These are phyloP conservation scores for Microbotryum intermedium DNA, from an alignment of 1,284 basidiomycete species.

Conservation along the genomic window DNA sequence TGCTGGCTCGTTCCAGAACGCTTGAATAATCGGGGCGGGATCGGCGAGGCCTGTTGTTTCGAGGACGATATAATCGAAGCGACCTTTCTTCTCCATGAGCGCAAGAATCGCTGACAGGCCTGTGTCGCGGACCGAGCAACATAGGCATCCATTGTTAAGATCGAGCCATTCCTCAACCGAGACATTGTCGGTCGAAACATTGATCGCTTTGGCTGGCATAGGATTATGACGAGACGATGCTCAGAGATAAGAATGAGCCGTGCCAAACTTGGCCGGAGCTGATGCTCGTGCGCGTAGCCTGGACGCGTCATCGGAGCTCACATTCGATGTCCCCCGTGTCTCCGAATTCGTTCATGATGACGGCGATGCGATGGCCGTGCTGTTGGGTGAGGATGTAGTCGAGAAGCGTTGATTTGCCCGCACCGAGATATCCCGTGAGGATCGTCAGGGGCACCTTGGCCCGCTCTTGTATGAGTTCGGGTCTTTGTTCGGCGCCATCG, in stretches of 20 bases:
- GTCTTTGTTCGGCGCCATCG: too few species aligned
- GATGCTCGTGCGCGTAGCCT: too few species aligned
- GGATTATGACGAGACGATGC: background rate
- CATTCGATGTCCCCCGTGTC: constrained; percentile 49
- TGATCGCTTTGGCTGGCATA: constrained; percentile 46
- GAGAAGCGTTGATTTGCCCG: constrained; percentile 79
- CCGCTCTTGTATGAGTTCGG: too few species aligned
- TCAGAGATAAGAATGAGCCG: too few species aligned
- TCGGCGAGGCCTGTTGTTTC: constrained; percentile 91
- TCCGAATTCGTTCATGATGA: constrained; percentile 93
- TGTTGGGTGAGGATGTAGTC: constrained; percentile 74
- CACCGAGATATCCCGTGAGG: constrained; percentile 63
- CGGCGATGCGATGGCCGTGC: constrained; percentile 88
- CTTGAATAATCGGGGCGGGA: constrained; percentile 51
- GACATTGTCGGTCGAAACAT: constrained; percentile 44
- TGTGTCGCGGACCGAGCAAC: constrained; percentile 85
- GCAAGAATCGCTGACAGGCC: constrained; percentile 82
- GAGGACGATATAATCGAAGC: constrained; percentile 83
- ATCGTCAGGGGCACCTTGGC: constrained; percentile 22
- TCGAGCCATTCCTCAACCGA: constrained; percentile 71
- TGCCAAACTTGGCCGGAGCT: too few species aligned
- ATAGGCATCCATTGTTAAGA: constrained; percentile 84
- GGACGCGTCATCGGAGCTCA: constrained; percentile 32
- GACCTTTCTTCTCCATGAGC: constrained; percentile 49
- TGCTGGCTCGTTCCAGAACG: constrained; percentile 29